Percentiles rank a stretch among this genome's conserved stretches.
Evolutionary conservation across 75 land plant genomes (phyloP).

Genomic region (Cryptomeria japonica): DNA sequence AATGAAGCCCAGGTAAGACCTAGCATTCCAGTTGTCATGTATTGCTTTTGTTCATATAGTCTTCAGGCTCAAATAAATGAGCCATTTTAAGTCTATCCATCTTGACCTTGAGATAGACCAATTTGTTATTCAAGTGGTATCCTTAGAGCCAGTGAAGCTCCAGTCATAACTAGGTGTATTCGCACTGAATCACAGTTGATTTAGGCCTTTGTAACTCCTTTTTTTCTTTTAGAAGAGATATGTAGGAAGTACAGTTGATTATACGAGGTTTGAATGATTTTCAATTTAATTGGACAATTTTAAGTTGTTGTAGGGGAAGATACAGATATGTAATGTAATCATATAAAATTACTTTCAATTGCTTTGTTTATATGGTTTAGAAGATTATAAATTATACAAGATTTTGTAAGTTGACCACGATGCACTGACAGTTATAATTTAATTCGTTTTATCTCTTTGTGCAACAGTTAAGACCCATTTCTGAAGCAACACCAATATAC

Average conservation of each 20-base stretch:
- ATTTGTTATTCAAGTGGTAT: background rate
- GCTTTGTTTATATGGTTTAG: background rate
- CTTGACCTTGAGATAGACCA: background rate
- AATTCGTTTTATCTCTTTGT: background rate
- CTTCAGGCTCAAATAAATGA: background rate
- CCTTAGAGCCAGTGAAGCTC: background rate
- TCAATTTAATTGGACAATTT: background rate
- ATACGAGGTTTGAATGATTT: background rate
- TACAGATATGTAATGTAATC: background rate
- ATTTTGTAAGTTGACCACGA: background rate
- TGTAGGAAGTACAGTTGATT: background rate
- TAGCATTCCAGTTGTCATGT: background rate
- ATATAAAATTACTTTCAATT: background rate
- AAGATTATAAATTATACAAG: background rate
- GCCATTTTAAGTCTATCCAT: background rate
- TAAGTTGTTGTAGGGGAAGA: background rate
- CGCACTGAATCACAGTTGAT: background rate
- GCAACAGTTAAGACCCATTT: conserved; percentile 56
- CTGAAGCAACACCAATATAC: conserved; percentile 66
- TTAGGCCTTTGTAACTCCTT: background rate
- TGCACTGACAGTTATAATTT: background rate
- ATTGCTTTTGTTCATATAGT: background rate
- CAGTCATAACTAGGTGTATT: background rate
- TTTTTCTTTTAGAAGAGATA: background rate
- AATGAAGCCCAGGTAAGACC: conserved; percentile 65